Base-by-base conservation (phyloP, 129 eudicot species). In the Scalesia atractyloides region DNA sequence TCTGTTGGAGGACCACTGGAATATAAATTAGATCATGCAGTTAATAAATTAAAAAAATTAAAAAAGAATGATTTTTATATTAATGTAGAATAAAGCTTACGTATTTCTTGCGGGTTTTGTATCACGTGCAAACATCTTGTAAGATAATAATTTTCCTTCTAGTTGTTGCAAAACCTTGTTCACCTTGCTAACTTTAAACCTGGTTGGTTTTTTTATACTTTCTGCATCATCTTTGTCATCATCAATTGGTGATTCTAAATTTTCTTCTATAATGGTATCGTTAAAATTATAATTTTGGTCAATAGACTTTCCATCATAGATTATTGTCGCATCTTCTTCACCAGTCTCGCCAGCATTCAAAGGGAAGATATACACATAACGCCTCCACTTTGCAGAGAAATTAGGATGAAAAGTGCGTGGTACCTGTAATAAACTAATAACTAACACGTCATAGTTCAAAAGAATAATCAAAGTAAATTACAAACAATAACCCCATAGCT, bases 1-100 rank as follows among this genome's bases (percentile, higher is more conserved):
- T 90, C 97, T 3, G 99, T 95, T 80, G 99, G 94, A 71, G 99
- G 99, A 63, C 99, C 99, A 14, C 98, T 94, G 92, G 64, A 79
- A 76, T 39, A 72, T 9, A 17, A 70, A 56, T 70, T 30, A 41
- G 62, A 73, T 50, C 26, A 66, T 16, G 61, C 61, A 60, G 61
- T 50, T 53, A 61, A 18, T 53, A 9, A 64, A 36, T 16, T 2
- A 36, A 37, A 50, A n/a, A 9, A 17, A 52, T n/a, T n/a, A 20
- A 69, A 16, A 41, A 52, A 30, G 58, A 61, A 61, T 17, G 58
- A 26, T 47, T 61, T 26, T 46, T 49, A 14, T 14, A 17, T 48
- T 18, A 3, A n/a, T 53, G 64, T 77, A 53, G 63, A 39, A 17
- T 48, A 39, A 52, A 52, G 33, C 93, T 89, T 84, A 94, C 98